Evolutionary conservation across 2,329 filamentous ascomycete species (phyloP), one percentile per base, ranked within the genome.

Genomic region (Fusarium scirpi): DNA sequence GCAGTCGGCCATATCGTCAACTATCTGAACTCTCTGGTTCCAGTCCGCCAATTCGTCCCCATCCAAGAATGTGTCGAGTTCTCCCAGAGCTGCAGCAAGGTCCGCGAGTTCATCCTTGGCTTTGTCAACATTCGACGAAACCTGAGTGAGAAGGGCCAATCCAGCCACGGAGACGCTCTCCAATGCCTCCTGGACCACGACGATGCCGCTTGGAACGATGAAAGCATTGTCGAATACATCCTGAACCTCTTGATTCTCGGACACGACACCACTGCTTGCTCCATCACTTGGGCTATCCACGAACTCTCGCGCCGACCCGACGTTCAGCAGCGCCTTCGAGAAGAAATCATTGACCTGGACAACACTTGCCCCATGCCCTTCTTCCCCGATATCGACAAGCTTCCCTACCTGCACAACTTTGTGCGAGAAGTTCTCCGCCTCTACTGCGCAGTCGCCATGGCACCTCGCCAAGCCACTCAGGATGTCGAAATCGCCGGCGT

Each of bases 211-310:
- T 71, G 69, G 52, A 73, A 77, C n/a, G 69, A 75, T 13, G 76
- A 60, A 15, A 49, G 76, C 9, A 72, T 81, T 16, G 67, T 77
- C 16, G 76, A 78, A 69, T 74, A 76, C 25, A 65, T 82, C 25
- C 77, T 85, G 72, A 84, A 83, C 10, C 81, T 84, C 65, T 73
- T 84, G 34, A 78, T 81, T 2, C 80, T 83, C 16, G 83, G 75
- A 45, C 82, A 85, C 59, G 83, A 85, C 58, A 85, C 83, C 0
- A 84, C 82, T 1, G 82, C 82, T 6, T 79, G 78, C 9, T 73
- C 80, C 0, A 78, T 84, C 67, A 80, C 79, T 4, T 85, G 82
- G 83, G 80, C 80, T 0, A 73, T 81, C 8, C 81, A 84, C 55
- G 76, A 81, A 63, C 75, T 85, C 11, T 76, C 80, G 8, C 72